Evolutionary conservation across 148 eudicot species (phyloP), one percentile per base, ranked within the genome.

Genomic region (Suaeda aralocaspica): DNA sequence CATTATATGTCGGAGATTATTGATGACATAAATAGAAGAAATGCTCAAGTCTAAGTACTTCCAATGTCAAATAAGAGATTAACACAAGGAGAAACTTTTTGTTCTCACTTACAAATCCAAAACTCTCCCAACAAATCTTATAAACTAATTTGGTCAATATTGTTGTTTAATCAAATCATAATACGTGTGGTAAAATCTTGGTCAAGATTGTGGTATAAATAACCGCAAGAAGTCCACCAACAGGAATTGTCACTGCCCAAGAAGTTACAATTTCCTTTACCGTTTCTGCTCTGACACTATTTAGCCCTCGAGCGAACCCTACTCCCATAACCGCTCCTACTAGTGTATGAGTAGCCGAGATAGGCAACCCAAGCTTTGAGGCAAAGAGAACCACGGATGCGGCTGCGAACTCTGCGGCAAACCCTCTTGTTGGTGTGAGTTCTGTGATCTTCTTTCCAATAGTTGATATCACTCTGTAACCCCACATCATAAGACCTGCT

Each of bases 271-370:
- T 90, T 85, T 85, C 96, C 66, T 41, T 81, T 21, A 90, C 96
- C 2, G 96, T 90, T 53, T 90, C 92, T 52, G 92, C 88, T 76
- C 92, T 80, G 45, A 94, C 98, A 55, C 84, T 94, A 64, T 94
- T 91, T 16, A 94, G 84, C 64, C 98, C 98, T 59, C 98, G 78
- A 8, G 97, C 98, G 52, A 94, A 91, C 22, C 98, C 98, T 1
- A 94, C 98, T 28, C 98, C 98, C 98, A 94, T 94, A 14, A 94
- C 97, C 0, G 98, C 98, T 16, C 97, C 98, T 26, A 94, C 98
- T 9, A 94, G 85, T 0, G 98, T 94, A 59, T 94, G 98, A 2
- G 98, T 94, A 19, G 92, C 98, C 0, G 98, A 94, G 59, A 94
- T 91, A 5, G 97, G 98, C 16, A 94, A 72, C 51, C 98, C 98